These are phyloP conservation scores for Leccinum glutinopallens DNA, from an alignment of 1,284 basidiomycete species.

Conservation along the genomic window DNA sequence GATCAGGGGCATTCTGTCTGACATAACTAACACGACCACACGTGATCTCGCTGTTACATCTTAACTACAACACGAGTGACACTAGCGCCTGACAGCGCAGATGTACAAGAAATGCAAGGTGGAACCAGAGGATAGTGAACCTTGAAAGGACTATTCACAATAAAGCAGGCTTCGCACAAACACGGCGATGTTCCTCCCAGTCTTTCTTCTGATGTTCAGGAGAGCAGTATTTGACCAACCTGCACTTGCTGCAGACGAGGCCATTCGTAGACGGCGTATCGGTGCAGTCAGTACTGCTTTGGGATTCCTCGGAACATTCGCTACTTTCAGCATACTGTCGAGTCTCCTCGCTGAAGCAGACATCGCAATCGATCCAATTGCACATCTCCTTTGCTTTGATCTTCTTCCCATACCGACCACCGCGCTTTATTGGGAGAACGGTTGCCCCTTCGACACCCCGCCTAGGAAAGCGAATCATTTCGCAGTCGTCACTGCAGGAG, in stretches of 20 bases:
- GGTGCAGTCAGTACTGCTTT: conserved; percentile 41
- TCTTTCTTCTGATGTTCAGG: conserved; percentile 68
- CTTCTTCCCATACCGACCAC: conserved; percentile 47
- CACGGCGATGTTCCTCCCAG: conserved; percentile 71
- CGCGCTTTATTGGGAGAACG: conserved; percentile 60
- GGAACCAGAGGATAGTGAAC: not conserved
- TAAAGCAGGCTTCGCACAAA: conserved; percentile 52
- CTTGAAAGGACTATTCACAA: conserved; percentile 15
- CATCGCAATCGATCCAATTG: conserved; percentile 75
- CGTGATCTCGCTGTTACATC: not conserved
- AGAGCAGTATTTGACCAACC: conserved; percentile 73
- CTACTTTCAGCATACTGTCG: conserved; percentile 39
- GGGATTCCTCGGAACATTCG: conserved; percentile 55
- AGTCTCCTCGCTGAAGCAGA: conserved; percentile 54
- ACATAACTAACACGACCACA: not conserved
- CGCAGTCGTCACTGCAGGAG: conserved; percentile 75
- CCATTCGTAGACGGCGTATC: conserved; percentile 38
- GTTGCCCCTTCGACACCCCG: conserved; percentile 59
- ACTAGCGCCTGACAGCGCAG: not conserved
- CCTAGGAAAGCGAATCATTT: conserved; percentile 75
- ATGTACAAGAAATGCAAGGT: conserved; percentile 3
- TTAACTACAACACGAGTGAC: conserved; percentile 11
- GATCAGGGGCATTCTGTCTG: not conserved
- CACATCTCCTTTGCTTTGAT: conserved; percentile 64
- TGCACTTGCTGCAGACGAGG: conserved; percentile 71